A percentile compares a stretch with the other conserved stretches of the same genome.
phyloP scores from a whole-genome alignment of 148 eudicot genomes.

The Chenopodium formosanum region DNA sequence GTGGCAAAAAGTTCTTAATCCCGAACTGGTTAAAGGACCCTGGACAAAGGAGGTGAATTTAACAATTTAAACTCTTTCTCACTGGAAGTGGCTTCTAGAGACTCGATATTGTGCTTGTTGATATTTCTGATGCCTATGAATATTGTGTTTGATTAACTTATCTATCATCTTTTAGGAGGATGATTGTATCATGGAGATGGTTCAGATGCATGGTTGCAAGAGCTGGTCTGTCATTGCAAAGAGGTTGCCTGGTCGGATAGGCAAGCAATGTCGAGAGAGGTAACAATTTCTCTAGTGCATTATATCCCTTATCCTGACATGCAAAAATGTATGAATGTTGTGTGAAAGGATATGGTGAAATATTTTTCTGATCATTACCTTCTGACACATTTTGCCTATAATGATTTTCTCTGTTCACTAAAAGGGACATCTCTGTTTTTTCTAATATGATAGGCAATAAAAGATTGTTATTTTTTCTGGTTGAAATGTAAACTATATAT shows the following conservation, averaged over 20 bases:
- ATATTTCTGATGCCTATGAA: not conserved
- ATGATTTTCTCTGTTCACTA: not conserved
- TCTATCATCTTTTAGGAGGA: conserved; percentile 60
- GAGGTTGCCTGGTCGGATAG: conserved; percentile 79
- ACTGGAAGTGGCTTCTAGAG: not conserved
- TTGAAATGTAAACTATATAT: not conserved
- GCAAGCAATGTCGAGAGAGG: conserved; percentile 98
- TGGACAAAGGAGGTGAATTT: conserved; percentile 77
- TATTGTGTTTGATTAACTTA: not conserved
- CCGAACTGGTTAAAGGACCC: conserved; percentile 78
- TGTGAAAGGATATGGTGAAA: not conserved
- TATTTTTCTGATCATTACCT: not conserved
- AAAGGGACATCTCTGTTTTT: not conserved
- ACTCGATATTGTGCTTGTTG: not conserved
- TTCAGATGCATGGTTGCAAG: conserved; percentile 61
- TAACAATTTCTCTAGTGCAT: conserved; percentile 16
- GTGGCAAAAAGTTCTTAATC: conserved; percentile 92
- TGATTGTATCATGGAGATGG: conserved; percentile 59
- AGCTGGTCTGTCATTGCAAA: conserved; percentile 83
- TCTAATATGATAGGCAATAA: not conserved
- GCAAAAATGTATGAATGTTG: not conserved
- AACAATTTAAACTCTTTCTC: not conserved
- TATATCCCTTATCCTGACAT: not conserved
- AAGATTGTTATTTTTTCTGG: no score
- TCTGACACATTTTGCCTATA: not conserved